Evolutionary conservation across 129 eudicot genomes (phyloP), one percentile per base, ranked within the genome.

Genomic region (Arctium minus): DNA sequence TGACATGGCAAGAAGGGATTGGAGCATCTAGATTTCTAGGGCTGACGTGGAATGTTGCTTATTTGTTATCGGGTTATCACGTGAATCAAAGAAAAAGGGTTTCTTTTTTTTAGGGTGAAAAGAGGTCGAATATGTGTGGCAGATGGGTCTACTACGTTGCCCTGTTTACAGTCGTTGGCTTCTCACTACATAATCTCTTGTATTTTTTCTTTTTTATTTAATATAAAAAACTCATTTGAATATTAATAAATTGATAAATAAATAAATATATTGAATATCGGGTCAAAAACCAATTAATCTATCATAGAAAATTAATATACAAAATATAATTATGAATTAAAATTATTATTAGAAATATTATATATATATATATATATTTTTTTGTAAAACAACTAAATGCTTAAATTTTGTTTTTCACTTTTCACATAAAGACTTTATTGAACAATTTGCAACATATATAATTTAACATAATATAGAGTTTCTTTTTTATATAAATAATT

Each of bases 31-130:
- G 97, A 91, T 91, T 93, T 84, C 71, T 70, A 42, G 81, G 76
- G 89, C 88, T 90, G 89, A 90, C 83, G 77, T 92, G 93, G 97
- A 70, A 35, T 73, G 72, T 71, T 77, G 77, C 86, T 89, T 85
- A 83, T 84, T 81, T 92, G 93, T 85, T 88, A 88, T 81, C 46
- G 86, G 87, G 75, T 62, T 83, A 86, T 90, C 94, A 85, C 89
- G 86, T 83, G 91, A 81, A 85, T 73, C 89, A 46, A 85, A 87
- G 69, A 83, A 87, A 70, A 76, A 3, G 27, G 39, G 70, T 76
- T 40, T 70, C 72, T 31, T 76, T 80, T 77, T 68, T 48, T 80
- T 78, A 72, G 79, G 86, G 84, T 82, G 78, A 87, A 81, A 78
- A 72, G 78, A 85, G 32, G n/a, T 9, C 6, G 5, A 46, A 84